Conservation (phyloP, 1,284 basidiomycete species). For the Ganoderma multipileum region DNA sequence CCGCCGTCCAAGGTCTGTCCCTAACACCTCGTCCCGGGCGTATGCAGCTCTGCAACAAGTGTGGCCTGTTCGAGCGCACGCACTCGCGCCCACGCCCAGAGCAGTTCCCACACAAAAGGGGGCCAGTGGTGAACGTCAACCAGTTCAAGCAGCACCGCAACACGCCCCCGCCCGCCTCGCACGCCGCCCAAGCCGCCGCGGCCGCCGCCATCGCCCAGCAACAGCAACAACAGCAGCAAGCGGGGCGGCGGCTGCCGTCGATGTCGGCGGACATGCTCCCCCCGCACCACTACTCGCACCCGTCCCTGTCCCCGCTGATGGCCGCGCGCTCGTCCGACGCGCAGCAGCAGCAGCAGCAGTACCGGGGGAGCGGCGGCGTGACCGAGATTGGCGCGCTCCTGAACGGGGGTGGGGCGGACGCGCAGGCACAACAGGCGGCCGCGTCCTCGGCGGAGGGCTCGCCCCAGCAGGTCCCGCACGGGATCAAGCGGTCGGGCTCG, state of each 20-base stretch:
- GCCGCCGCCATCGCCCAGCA: conserved; percentile 4
- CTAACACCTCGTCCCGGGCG: background rate
- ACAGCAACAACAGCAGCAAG: conserved; percentile 14
- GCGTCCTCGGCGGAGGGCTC: background rate
- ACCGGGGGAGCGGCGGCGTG: conserved; percentile 27
- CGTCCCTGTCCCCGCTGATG: conserved; percentile 54
- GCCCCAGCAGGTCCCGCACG: conserved; percentile 20
- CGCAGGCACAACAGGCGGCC: conserved; percentile 13
- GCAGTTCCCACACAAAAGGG: conserved; percentile 82
- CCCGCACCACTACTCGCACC: conserved; percentile 56
- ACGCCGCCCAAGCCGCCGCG: conserved; percentile 14
- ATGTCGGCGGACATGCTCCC: conserved; percentile 36
- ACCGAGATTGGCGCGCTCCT: conserved; percentile 39
- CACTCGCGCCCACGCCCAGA: conserved; percentile 79
- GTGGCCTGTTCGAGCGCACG: conserved; percentile 82
- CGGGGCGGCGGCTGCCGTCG: conserved; percentile 31
- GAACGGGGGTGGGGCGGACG: conserved; percentile 29
- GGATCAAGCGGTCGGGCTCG: conserved; percentile 14
- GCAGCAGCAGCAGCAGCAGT: conserved; percentile 24
- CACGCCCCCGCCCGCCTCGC: conserved; percentile 46
- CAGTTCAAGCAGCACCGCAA: conserved; percentile 38
- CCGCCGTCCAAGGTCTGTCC: background rate
- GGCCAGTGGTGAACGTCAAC: conserved; percentile 58
- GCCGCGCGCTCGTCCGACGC: conserved; percentile 31
- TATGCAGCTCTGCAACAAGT: conserved; percentile 83